Base-by-base conservation (phyloP, 1,139 yeast genomes). In the Wickerhamomyces sp. region DNA sequence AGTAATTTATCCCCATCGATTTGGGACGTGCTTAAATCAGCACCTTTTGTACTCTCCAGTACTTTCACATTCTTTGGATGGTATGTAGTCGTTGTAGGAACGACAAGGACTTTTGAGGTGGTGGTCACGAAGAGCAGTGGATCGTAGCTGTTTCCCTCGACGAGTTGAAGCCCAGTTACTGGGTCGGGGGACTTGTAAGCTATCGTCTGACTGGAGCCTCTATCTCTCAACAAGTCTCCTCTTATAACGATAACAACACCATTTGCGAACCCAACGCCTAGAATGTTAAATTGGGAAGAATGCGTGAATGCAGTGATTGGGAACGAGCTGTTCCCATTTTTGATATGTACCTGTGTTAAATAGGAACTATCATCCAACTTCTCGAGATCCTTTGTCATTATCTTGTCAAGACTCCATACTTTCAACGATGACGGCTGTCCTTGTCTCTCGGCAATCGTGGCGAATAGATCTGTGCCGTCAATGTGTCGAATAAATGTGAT, bases 171-270 rank as follows among this genome's bases (percentile, higher is more conserved):
- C 0, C 88, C 85, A 0, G 98, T 89, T 18, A 93, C 71, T 0
- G 97, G 95, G 35, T 86, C 93, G 19, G 64, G 60, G 14, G 78
- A 71, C 44, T 82, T 85, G 51, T 78, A 86, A 1, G 89, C 77
- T 0, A 82, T 58, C 23, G 97, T 64, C 52, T 89, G 97, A 44
- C 91, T 75, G 5, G 95, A 78, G 0, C 98, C 98, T 40, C 96
- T 62, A 52, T 93, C 99, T 46, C 91, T 75, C 3, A 85, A 51
- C 30, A 93, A 61, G 56, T 91, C 98, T 6, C 98, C 99, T 42
- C 97, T 62, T 0, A 89, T 75, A 4, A 89, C 62, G 6, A 89
- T 65, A 3, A 89, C 91, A 19, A 78, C 71, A 7, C 99, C 99
- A 56, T 88, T 85, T 16, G 94, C 81, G 54, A 79, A 88, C 0